Conservation (phyloP, 2,329 filamentous ascomycete genomes). For the Purpureocillium lavendulum region DNA sequence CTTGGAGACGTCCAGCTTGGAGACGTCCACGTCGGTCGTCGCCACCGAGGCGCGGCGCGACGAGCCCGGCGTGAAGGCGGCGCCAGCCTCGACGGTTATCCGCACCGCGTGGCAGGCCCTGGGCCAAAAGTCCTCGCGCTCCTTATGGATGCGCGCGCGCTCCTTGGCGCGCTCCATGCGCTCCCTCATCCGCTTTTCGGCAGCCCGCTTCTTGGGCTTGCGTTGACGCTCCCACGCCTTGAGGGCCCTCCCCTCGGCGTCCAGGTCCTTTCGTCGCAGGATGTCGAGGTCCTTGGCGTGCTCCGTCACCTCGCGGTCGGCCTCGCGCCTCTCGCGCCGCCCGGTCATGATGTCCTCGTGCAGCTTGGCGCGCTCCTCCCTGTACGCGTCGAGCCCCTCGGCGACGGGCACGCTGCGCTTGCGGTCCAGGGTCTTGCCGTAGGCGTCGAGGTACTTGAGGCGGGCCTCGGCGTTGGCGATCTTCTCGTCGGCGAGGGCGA, state of each 20-base stretch:
- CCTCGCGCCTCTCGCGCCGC: too few relatives aligned
- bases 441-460: slow-evolving; percentile 30
- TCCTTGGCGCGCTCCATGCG: slow-evolving; percentile 30
- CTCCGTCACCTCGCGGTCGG: slow-evolving; percentile 12
- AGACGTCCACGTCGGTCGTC: slow-evolving; percentile 29
- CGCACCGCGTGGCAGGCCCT: slow-evolving; percentile 36
- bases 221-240: slow-evolving; percentile 18
- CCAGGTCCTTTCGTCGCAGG: slow-evolving; percentile 14
- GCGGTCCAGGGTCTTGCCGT: slow-evolving; percentile 26
- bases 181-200: slow-evolving; percentile 24
- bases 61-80: slow-evolving; percentile 28
- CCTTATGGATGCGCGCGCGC: slow-evolving; percentile 31
- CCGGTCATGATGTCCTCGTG: slow-evolving; percentile 29
- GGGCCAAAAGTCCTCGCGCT: slow-evolving; percentile 40
- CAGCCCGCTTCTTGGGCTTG: slow-evolving; percentile 26
- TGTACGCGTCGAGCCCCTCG: slow-evolving; percentile 30
- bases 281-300: slow-evolving; percentile 17
- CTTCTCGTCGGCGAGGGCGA: slow-evolving; percentile 11
- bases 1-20: slow-evolving; percentile 39
- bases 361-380: slow-evolving; percentile 29
- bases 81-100: slow-evolving; percentile 37
- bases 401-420: slow-evolving; percentile 26
- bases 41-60: slow-evolving; percentile 41
- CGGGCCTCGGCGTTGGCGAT: slow-evolving; percentile 21
- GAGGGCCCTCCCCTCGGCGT: slow-evolving; percentile 17